A percentile compares a stretch with the other conserved stretches of the same genome.
These are phyloP conservation scores for Sugiyamaella lignohabitans DNA, from an alignment of 805 yeast species.

Conservation along the genomic window DNA sequence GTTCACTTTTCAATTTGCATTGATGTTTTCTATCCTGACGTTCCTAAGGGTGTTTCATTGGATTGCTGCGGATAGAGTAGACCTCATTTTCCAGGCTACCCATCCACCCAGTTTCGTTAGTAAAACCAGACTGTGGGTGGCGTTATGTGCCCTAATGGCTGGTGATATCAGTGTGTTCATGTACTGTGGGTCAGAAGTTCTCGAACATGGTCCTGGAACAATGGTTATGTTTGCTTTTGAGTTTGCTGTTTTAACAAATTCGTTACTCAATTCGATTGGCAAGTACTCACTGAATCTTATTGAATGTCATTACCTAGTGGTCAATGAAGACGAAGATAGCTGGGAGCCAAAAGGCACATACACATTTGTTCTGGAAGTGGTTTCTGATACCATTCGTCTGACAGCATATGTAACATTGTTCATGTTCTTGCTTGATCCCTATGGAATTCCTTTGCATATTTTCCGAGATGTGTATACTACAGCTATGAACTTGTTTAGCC, in stretches of 20 bases:
- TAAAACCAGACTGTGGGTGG: conserved; percentile 39
- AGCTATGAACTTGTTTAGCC: conserved; percentile 24
- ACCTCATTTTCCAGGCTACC: conserved; percentile 41
- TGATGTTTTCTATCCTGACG: conserved; percentile 37
- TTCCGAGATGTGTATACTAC: conserved; percentile 45
- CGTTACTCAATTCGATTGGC: conserved; percentile 40
- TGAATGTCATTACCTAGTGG: conserved; percentile 47
- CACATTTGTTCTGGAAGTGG: conserved; percentile 48
- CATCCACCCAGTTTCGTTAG: conserved; percentile 28
- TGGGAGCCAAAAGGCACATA: conserved; percentile 69
- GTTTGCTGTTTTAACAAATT: conserved; percentile 57
- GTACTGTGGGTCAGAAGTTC: conserved; percentile 38
- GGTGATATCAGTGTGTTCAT: conserved; percentile 49
- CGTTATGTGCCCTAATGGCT: conserved; percentile 40
- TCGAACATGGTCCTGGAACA: conserved; percentile 27
- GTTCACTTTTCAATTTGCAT: conserved; percentile 41
- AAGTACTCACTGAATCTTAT: conserved; percentile 46
- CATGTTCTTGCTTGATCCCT: conserved; percentile 40
- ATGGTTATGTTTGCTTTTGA: conserved; percentile 71
- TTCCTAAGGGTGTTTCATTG: conserved; percentile 69
- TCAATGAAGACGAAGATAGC: conserved; percentile 48
- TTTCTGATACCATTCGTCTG: conserved; percentile 44
- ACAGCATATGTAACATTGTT: conserved; percentile 42
- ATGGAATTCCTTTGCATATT: conserved; percentile 41
- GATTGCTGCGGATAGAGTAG: conserved; percentile 53